Conservation (phyloP, 176 grass and related monocot species). For the Oryza australiensis region DNA sequence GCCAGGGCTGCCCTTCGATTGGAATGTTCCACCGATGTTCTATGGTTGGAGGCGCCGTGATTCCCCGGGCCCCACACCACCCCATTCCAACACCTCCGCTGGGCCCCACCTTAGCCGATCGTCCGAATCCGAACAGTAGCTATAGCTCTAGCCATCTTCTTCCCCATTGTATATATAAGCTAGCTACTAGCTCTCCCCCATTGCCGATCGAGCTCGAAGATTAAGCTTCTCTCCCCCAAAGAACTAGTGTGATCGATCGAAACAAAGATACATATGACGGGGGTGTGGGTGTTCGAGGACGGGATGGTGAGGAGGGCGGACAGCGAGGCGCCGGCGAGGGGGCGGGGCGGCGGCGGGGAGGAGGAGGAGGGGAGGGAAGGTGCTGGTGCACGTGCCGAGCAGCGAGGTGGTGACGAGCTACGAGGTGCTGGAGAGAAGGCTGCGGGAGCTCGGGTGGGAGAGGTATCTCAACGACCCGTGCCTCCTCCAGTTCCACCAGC, state of each 20-base stretch:
- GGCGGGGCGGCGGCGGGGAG: not conserved
- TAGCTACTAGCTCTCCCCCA: not conserved
- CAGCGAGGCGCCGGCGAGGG: conserved; percentile 26
- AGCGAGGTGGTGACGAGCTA: conserved; percentile 72
- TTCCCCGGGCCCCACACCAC: conserved; percentile 19
- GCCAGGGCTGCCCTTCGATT: not conserved
- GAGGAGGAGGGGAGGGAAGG: conserved; percentile 37
- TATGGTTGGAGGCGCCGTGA: conserved; percentile 29
- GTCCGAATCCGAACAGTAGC: conserved; percentile 31
- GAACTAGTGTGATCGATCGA: conserved; percentile 11
- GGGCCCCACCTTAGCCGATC: conserved; percentile 63
- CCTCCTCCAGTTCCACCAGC: conserved; percentile 81
- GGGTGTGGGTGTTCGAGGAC: conserved; percentile 81
- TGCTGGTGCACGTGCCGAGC: conserved; percentile 70
- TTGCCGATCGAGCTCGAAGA: not conserved
- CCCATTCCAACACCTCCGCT: conserved; percentile 19
- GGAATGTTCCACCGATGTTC: conserved; percentile 42
- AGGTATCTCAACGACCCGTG: conserved; percentile 65
- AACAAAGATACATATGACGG: conserved; percentile 40
- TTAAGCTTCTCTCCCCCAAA: not conserved
- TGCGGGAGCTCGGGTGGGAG: conserved; percentile 71
- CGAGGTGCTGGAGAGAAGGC: conserved; percentile 59
- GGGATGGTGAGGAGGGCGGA: conserved; percentile 62
- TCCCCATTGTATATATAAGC: conserved; percentile 47
- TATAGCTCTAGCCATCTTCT: conserved; percentile 6